These are phyloP conservation scores for Sonneratia caseolaris DNA, from an alignment of 345 rosid species.

Conservation along the genomic window DNA sequence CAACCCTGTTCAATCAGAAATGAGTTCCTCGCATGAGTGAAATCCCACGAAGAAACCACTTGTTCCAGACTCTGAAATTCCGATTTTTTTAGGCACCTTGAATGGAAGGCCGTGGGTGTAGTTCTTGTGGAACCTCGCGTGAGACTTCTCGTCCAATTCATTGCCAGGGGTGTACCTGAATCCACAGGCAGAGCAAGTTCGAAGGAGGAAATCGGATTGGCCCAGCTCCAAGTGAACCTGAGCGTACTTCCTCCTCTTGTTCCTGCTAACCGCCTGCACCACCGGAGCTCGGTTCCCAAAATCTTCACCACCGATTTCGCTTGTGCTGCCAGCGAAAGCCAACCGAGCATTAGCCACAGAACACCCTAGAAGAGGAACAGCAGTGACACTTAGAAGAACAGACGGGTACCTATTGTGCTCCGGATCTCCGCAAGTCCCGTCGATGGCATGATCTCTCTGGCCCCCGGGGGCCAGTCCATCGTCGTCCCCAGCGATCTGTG, in stretches of 20 bases:
- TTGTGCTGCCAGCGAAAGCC: not conserved
- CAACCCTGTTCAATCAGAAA: slow-evolving; percentile 40
- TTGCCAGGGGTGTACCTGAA: slow-evolving; percentile 63
- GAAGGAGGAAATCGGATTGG: slow-evolving; percentile 80
- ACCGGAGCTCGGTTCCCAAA: not conserved
- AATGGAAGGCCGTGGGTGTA: slow-evolving; percentile 61
- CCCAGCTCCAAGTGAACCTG: slow-evolving; percentile 77
- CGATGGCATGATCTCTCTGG: slow-evolving; percentile 19
- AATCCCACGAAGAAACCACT: not conserved
- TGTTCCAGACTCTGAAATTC: not conserved
- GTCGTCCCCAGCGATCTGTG: slow-evolving; percentile 15
- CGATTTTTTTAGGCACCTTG: slow-evolving; percentile 31
- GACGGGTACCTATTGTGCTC: slow-evolving; percentile 22
- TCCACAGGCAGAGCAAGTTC: slow-evolving; percentile 46
- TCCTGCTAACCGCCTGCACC: slow-evolving; percentile 4
- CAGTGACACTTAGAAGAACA: not conserved
- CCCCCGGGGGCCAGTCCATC: slow-evolving; percentile 37
- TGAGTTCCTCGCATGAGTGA: not conserved
- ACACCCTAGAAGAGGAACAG: not conserved
- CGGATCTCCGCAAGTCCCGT: slow-evolving; percentile 38
- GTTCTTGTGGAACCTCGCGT: slow-evolving; percentile 49
- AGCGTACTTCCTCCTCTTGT: slow-evolving; percentile 65
- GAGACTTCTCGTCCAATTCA: slow-evolving; percentile 64
- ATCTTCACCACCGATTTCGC: not conserved
- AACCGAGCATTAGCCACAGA: not conserved